Evolutionary conservation across 208 protist species (phyloP), one percentile per base, ranked within the genome.

Genomic region (Acanthamoeba culbertsoni): DNA sequence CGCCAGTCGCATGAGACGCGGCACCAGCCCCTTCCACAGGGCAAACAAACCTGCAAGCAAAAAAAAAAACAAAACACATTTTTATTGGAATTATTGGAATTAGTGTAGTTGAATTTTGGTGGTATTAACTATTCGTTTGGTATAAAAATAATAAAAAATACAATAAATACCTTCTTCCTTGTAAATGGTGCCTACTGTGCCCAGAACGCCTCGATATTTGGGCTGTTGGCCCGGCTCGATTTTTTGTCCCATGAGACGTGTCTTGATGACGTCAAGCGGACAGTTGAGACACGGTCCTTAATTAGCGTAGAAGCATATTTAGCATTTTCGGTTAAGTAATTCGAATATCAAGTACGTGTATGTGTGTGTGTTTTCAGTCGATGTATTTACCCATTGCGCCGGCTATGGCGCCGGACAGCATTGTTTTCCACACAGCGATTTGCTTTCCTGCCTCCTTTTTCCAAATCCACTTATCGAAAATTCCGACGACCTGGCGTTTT

Each of bases 371-470:
- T n/a, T n/a, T n/a, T n/a, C n/a, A n/a, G n/a, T n/a, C n/a, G n/a
- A n/a, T n/a, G n/a, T n/a, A n/a, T n/a, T 7, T 59, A 88, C 77
- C 43, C 77, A 88, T 63, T 7, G 77, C 43, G 37, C 48, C 48
- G 33, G 51, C 77, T 28, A 88, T 88, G 7, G 31, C 77, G 26
- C 77, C 77, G 16, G 77, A 88, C 31, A 88, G 14, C 43, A 88
- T 53, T 33, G 77, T 88, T 48, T 88, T 88, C 77, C 77, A 88
- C 43, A 88, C 77, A 48, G 77, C 77, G n/a, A 88, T 33, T 35
- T 88, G 77, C 77, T 88, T 88, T 28, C 77, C 77, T 48, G 55
- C 77, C 26, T 88, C 77, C 46, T 88, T 88, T 48, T 88, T 55
- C 77, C 77, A 88, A 10, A 40, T 35, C 43, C 51, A 88, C 77